phyloP scores from a whole-genome alignment of 202 grass and related monocot genomes.

The Zoysia matrella region DNA sequence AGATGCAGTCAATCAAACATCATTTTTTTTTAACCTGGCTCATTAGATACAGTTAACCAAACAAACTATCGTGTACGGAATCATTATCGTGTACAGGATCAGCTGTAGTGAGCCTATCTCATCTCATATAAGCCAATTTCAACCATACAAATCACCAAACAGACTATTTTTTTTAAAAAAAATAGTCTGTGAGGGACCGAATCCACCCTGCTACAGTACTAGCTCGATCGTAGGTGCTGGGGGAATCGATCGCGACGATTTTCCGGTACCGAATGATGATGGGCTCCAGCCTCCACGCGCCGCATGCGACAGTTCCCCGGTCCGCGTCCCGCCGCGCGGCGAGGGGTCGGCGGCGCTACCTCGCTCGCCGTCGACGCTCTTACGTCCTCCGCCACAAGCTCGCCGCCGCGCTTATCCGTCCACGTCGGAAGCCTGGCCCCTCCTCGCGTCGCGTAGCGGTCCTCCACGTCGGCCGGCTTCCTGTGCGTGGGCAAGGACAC shows the following conservation, averaged over 20 bases:
- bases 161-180: no score
- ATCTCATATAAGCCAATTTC: no score
- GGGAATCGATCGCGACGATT: no score
- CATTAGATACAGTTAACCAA: no score
- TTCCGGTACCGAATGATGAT: not conserved
- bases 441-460: not conserved
- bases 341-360: not conserved
- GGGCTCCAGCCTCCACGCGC: not conserved
- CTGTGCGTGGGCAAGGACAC: not conserved
- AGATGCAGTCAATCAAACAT: no score
- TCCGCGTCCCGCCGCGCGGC: not conserved
- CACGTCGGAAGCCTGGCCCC: not conserved
- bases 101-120: no score
- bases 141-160: no score
- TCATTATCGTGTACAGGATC: no score
- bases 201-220: not conserved
- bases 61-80: no score
- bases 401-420: conserved; percentile 34
- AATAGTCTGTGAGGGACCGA: no score
- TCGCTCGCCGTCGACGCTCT: not conserved
- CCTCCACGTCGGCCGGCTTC: conserved; percentile 8
- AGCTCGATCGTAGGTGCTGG: not conserved
- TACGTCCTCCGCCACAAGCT: conserved; percentile 35
- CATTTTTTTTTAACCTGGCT: no score
- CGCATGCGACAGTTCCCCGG: not conserved